These are phyloP conservation scores for Lyophyllum decastes DNA, from an alignment of 768 basidiomycete genomes.

Conservation along the genomic window DNA sequence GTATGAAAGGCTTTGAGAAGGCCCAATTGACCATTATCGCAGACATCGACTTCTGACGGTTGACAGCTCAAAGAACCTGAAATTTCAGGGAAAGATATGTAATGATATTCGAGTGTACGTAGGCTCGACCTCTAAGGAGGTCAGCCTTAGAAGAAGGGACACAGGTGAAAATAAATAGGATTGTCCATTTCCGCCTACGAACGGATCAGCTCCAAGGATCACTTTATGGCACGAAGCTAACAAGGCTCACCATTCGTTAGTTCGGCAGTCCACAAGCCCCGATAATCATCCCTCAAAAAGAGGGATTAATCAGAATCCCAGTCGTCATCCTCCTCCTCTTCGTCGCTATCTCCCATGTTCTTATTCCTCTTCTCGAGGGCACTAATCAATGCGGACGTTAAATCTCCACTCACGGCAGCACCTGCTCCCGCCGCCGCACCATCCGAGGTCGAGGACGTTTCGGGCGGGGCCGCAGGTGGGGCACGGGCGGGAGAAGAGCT, in stretches of 20 bases:
- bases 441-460: conserved; percentile 18
- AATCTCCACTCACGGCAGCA: conserved; percentile 61
- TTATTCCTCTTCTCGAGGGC: conserved; percentile 84
- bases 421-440: conserved; percentile 35
- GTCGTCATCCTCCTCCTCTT: conserved; percentile 75
- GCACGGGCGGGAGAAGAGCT: conserved; percentile 10
- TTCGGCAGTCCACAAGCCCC: not conserved
- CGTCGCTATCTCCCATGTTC: conserved; percentile 84
- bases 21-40: too few relatives aligned
- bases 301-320: conserved; percentile 54
- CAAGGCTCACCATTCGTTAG: not conserved
- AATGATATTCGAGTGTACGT: not conserved
- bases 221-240: not conserved
- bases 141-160: not conserved
- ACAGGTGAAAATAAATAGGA: not conserved
- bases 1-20: conserved; percentile 33
- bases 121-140: not conserved
- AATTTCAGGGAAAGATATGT: not conserved
- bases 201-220: not conserved
- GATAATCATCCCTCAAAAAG: not conserved
- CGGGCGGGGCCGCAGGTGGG: conserved; percentile 13
- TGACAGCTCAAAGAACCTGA: not conserved
- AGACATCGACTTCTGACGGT: too few relatives aligned
- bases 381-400: conserved; percentile 82
- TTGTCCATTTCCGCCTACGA: not conserved